A percentile compares a stretch with the other conserved stretches of the same genome.
phyloP scores from a whole-genome alignment of 177 flowering plant species.

The Telopea speciosissima region DNA sequence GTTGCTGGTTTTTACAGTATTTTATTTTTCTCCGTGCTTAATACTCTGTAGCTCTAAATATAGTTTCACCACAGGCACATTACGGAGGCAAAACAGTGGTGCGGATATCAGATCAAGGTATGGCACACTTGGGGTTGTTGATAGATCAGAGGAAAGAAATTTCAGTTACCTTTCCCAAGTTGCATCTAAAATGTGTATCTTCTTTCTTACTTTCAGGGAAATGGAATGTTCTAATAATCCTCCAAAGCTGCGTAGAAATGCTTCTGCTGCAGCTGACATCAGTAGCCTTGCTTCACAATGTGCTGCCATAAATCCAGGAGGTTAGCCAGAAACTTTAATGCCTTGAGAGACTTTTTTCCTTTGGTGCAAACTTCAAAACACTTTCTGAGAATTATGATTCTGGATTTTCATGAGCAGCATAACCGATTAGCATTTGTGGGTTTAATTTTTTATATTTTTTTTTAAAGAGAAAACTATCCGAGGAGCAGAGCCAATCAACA shows the following conservation, averaged over 20 bases:
- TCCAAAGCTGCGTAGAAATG: conserved; percentile 69
- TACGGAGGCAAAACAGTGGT: conserved; percentile 78
- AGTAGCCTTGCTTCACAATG: conserved; percentile 37
- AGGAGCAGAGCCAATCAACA: too few relatives aligned
- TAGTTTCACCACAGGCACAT: conserved; percentile 31
- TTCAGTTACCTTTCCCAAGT: not conserved
- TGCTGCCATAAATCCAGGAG: conserved; percentile 54
- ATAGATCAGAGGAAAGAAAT: not conserved
- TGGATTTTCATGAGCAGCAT: not conserved
- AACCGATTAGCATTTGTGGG: not conserved
- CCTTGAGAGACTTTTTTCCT: not conserved
- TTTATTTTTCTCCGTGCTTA: not conserved
- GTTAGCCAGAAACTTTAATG: not conserved
- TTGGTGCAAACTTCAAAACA: too few relatives aligned
- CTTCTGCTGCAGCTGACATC: conserved; percentile 67
- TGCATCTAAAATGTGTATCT: not conserved
- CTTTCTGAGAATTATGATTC: not conserved
- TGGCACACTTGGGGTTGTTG: not conserved
- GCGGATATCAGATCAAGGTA: conserved; percentile 63
- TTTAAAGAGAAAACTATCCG: too few relatives aligned
- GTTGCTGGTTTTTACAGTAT: not conserved
- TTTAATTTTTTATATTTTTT: too few relatives aligned
- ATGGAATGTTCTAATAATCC: conserved; percentile 35
- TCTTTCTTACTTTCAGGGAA: conserved; percentile 33
- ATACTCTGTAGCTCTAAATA: not conserved